Evolutionary conservation across 805 yeast species (phyloP), one percentile per base, ranked within the genome.

Genomic region (Saccharomyces mikatae): DNA sequence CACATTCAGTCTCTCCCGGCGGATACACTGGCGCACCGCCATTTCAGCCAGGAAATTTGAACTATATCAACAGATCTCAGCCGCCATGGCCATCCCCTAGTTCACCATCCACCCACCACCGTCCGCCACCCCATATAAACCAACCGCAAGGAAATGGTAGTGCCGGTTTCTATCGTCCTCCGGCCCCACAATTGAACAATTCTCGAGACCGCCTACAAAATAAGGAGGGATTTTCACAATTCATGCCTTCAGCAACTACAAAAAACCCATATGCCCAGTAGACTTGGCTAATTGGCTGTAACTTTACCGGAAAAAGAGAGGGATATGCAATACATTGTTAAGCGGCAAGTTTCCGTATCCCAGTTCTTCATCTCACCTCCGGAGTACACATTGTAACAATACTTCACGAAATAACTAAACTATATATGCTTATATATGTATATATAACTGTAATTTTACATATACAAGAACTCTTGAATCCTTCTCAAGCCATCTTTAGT

Each of bases 141-240:
- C 52, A 32, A n/a, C 54, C 29, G 41, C 56, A 41, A 48, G 50
- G 44, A 48, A 48, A 49, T 27, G 24, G 44, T 17, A n/a, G 24
- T 17, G 44, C 44, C 6, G 44, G 44, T 17, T 21, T 6, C 24
- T 36, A 36, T 36, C 22, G 22, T 17, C 24, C 44, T 17, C 44
- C 44, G 17, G 44, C 44, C 17, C 44, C 44, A 36, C 44, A 36
- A 21, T 17, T 9, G 44, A 17, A 36, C 13, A 17, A 50, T 10
- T 27, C 32, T 26, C 51, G 49, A 30, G 51, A 50, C 26, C 53
- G 54, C 1, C 36, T 56, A 2, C 55, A 57, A 5, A 41, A 49
- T 51, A 50, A 53, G 14, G 64, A 59, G 5, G 67, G 67, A 6
- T 64, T 62, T 50, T 58, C 67, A 5, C 65, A 62, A 47, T 64